Percentiles rank a stretch among this genome's conserved stretches.
Evolutionary conservation across 768 basidiomycete species (phyloP).

Genomic region (Mycena amicta): DNA sequence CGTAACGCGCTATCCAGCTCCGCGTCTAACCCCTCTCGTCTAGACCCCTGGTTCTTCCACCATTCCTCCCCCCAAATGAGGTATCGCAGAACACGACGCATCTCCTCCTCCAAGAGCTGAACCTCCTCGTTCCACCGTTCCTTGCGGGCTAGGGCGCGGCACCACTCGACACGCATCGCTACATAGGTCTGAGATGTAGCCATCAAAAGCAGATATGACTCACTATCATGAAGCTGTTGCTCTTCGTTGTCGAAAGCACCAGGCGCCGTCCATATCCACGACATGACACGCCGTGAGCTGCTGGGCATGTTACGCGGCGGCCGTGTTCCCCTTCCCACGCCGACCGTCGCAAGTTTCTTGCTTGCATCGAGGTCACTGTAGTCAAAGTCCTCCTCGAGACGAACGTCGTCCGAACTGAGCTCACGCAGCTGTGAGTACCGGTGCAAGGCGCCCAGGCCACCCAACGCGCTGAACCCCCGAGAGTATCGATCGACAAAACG

Average conservation of each 20-base stretch:
- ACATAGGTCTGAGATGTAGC: not conserved
- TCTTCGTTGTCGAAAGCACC: conserved; percentile 9
- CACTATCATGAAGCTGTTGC: conserved; percentile 5
- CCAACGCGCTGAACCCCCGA: not conserved
- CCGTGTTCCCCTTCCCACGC: no score
- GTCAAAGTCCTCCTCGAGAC: not conserved
- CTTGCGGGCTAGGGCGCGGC: conserved; percentile 6
- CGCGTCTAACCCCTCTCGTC: no score
- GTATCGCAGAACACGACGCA: conserved; percentile 8
- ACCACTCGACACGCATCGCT: conserved; percentile 18
- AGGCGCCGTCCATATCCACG: conserved; percentile 14
- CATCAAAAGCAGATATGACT: no score
- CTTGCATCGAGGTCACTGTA: not conserved
- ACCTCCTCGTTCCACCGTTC: conserved; percentile 13
- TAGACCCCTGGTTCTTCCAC: no score
- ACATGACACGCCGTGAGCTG: not conserved
- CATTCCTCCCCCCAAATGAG: conserved; percentile 4
- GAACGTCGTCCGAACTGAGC: not conserved
- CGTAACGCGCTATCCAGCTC: no score
- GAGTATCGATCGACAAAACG: not conserved
- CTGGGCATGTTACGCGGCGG: no score
- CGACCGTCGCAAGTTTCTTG: no score
- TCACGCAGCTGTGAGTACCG: not conserved
- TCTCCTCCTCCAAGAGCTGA: conserved; percentile 16
- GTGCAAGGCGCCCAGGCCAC: not conserved